Conservation (phyloP, 768 basidiomycete species). For the Serendipita indica region DNA sequence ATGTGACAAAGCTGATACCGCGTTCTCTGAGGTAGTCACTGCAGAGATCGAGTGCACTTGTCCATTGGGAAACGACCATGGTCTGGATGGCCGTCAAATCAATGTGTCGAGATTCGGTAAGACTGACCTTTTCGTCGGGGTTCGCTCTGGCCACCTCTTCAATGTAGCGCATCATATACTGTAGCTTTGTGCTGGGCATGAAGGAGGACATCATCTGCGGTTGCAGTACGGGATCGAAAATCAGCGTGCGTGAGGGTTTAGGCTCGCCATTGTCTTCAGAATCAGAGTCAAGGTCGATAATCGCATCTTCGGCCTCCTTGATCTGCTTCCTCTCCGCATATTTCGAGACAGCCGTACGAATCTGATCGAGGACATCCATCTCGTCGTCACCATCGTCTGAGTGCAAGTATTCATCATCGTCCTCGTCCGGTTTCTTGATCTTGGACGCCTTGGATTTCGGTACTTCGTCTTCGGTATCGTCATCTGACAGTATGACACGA, state of each 20-base stretch:
- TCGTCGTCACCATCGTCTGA: background rate
- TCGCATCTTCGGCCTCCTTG: no score
- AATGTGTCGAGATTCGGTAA: background rate
- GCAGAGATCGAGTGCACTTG: constrained; percentile 45
- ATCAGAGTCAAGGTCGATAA: background rate
- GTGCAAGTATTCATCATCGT: background rate
- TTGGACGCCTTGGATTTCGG: constrained; percentile 27
- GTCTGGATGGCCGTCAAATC: constrained; percentile 26
- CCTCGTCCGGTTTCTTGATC: constrained; percentile 19
- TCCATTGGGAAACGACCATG: constrained; percentile 60
- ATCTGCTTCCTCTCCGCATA: background rate
- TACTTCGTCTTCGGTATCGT: constrained; percentile 16
- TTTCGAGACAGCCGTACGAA: background rate
- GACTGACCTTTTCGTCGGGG: constrained; percentile 45
- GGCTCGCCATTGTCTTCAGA: background rate
- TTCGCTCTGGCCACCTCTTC: constrained; percentile 29
- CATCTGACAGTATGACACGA: constrained; percentile 19
- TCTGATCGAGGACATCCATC: background rate
- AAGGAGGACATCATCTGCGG: constrained; percentile 5
- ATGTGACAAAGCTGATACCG: constrained; percentile 40
- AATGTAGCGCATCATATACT: constrained; percentile 48
- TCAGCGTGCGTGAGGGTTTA: constrained; percentile 16
- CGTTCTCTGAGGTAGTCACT: constrained; percentile 43
- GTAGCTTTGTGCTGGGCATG: background rate
- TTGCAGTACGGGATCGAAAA: background rate